Evolutionary conservation across 2,329 filamentous ascomycete genomes (phyloP), one percentile per base, ranked within the genome.

Genomic region (Colletotrichum salicis): DNA sequence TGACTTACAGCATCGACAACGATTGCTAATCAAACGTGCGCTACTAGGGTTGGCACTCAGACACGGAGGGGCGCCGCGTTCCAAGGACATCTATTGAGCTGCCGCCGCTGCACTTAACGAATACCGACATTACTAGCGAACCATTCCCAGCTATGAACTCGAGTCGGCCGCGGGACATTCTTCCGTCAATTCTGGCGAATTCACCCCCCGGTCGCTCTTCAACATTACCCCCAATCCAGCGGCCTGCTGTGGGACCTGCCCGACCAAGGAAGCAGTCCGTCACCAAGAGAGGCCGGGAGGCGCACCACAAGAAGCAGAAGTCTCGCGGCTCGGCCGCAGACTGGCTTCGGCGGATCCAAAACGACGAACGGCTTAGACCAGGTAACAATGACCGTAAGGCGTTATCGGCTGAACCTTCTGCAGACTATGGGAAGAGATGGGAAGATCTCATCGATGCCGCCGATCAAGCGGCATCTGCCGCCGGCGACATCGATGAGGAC

Each of bases 381-480:
- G 86, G 85, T 78, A 89, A 92, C 70, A 91, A 92, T 76, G 91
- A 94, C 77, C 89, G 94, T 74, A 97, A 97, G 83, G 94, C 94
- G 67, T 89, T 93, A 75, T 97, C 94, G 19, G 94, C 94, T 54
- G 96, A 98, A 82, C 95, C 95, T 29, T 89, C 92, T 68, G 91
- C 90, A 24, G 92, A 93, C 71, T 93, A 93, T 82, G 95, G 94
- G 75, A 97, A 96, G 84, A 89, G 96, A 77, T 98, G 96, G 96
- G 94, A 97, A 82, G 96, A 98, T 81, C 87, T 98, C 72, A 97
- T 98, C 75, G 95, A 98, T 82, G 96, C 96, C 64, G 96, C 94
- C 48, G 83, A 84, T 72, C 82, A 84, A 67, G 83, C 88, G 66
- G 95, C 96, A 37, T 97, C 94, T 73, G 95, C 95, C 33, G 97